Evolutionary conservation across 345 rosid species (phyloP).

Genomic region (Physaria fendleri): DNA sequence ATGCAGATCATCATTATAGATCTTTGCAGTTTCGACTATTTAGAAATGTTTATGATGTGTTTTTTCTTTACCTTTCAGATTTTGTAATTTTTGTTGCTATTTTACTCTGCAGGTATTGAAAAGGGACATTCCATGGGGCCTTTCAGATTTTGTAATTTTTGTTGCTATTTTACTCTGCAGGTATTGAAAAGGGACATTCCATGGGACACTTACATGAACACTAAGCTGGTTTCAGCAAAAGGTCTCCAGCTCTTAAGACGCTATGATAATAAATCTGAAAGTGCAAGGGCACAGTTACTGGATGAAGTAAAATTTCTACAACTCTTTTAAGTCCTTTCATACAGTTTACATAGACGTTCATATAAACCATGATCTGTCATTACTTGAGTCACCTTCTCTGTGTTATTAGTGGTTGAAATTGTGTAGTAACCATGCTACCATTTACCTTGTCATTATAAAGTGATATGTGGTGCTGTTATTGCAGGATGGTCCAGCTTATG

Average conservation of each 20-base stretch:
- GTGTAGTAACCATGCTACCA: neutral
- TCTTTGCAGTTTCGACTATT: constrained; percentile 3
- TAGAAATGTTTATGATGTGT: constrained; percentile 3
- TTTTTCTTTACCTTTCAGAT: neutral
- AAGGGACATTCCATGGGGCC: constrained; percentile 98
- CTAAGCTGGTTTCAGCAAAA: constrained; percentile 78
- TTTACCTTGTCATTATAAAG: neutral
- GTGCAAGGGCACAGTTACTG: constrained; percentile 72
- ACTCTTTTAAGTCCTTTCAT: neutral
- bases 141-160: neutral
- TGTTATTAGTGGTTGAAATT: neutral
- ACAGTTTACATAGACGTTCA: neutral
- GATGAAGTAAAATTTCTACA: constrained; percentile 55
- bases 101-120: constrained; percentile 54
- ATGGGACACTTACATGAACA: constrained; percentile 96
- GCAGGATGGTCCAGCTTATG: constrained; percentile 96
- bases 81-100: constrained; percentile 1
- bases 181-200: constrained; percentile 95
- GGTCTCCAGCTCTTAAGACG: constrained; percentile 87
- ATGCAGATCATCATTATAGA: neutral
- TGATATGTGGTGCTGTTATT: constrained; percentile 20
- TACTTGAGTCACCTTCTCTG: neutral
- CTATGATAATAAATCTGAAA: constrained; percentile 74
- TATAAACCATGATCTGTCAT: neutral
- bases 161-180: constrained; percentile 30